Evolutionary conservation across 2,329 filamentous ascomycete species (phyloP), one percentile per base, ranked within the genome.

Genomic region (Huntiella bhutanensis): DNA sequence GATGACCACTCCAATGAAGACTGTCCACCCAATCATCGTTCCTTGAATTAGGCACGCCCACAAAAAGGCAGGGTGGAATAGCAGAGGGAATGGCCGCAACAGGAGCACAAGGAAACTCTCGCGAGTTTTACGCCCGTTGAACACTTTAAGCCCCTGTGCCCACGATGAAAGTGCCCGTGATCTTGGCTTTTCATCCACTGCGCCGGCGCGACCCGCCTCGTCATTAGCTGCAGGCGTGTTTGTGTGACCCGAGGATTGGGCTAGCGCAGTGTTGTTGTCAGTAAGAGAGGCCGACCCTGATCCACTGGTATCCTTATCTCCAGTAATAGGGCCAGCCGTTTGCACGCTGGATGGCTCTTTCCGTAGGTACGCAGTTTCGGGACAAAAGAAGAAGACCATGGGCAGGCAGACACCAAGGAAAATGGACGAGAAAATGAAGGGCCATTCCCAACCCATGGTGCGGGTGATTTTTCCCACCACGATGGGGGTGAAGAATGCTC

Each of bases 1-100:
- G 40, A 92, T 65, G 53, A 91, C 76, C 51, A 91, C 80, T 48
- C 83, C 82, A 53, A 93, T 88, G 57, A 95, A 84, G 12, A 95
- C 83, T 1, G 87, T 93, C 87, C 88, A 96, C 52, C 87, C 88
- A 56, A 95, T 94, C 57, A 94, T 75, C 4, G 82, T 75, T 12
- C 87, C 87, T 67, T 94, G 87, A 43, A 87, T 83, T 3, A 95
- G 67, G 55, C 68, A 69, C 17, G 67, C 69, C 82, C 85, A 94
- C 36, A 92, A 61, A 54, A 95, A 84, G 5, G 82, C 83, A 0
- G 86, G 87, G 58, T 95, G 87, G 5, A 81, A 59, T 54, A 93
- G 80, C 1, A 95, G 70, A 0, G 83, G 83, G 45, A 95, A 78
- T 0, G 87, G 88, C 2, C 87, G 73, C n/a, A 77, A 56, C 12